Conservation (phyloP, 164 flowering plant species). For the Amborella trichopoda region DNA sequence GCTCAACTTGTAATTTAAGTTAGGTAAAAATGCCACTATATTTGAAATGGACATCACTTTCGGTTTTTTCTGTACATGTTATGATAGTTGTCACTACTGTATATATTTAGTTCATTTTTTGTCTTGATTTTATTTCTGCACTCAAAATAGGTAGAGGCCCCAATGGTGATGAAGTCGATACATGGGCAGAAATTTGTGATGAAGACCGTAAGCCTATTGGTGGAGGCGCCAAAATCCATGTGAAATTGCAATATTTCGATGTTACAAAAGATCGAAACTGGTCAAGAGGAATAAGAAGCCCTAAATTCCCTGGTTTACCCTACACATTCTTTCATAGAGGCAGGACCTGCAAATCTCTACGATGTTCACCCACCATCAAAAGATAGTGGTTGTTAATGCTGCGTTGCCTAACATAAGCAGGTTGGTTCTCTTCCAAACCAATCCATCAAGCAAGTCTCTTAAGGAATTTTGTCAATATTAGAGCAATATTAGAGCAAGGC, state of each 20-base stretch:
- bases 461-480: no score
- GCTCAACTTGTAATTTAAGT: no score
- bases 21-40: no score
- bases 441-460: no score
- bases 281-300: constrained; percentile 39
- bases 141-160: no score
- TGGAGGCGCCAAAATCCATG: constrained; percentile 45
- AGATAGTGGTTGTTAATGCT: constrained; percentile 42
- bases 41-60: no score
- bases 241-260: constrained; percentile 39
- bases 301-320: constrained; percentile 56
- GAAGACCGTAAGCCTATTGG: constrained; percentile 23
- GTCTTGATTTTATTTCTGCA: no score
- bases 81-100: no score
- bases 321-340: constrained; percentile 56
- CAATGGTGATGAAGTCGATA: constrained; percentile 37
- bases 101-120: no score
- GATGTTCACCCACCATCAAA: constrained; percentile 72
- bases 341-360: constrained; percentile 20
- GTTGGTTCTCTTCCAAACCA: no score
- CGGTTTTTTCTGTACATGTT: no score
- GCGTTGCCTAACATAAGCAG: constrained; percentile 18
- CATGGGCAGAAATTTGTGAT: constrained; percentile 41
- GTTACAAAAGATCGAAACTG: constrained; percentile 29
- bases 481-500: no score